Conservation (phyloP, 176 grass and related monocot species). For the Oropetium thomaeum region DNA sequence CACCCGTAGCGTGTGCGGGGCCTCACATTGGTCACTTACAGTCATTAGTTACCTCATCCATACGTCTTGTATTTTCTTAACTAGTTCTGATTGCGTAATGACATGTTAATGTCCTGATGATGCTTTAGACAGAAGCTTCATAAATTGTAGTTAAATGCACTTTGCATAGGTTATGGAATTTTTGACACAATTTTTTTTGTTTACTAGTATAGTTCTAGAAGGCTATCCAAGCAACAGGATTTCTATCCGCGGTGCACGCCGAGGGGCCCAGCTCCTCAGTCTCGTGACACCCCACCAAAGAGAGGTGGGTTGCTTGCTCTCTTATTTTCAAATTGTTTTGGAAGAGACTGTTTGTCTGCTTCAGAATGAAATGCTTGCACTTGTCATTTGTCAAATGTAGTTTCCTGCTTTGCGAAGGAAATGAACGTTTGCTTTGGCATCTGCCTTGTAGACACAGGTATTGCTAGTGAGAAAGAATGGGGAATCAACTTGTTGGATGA, state of each 20-base stretch:
- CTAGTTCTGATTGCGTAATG: constrained; percentile 6
- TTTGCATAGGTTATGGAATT: not conserved
- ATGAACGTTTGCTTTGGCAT: constrained; percentile 57
- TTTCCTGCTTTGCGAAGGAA: constrained; percentile 39
- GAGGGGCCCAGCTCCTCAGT: constrained; percentile 76
- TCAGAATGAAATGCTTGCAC: constrained; percentile 6
- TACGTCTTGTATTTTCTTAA: not conserved
- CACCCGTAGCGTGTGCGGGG: not conserved
- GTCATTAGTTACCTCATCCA: constrained; percentile 1
- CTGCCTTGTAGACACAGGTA: constrained; percentile 93
- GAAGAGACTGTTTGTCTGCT: not conserved
- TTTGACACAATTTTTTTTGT: constrained; percentile 19
- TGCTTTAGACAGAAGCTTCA: constrained; percentile 33
- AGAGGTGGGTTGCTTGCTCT: constrained; percentile 64
- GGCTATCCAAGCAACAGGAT: constrained; percentile 59
- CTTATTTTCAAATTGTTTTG: not conserved
- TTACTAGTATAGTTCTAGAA: constrained; percentile 58
- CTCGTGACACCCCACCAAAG: constrained; percentile 84
- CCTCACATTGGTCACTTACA: constrained; percentile 6
- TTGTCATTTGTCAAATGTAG: constrained; percentile 6
- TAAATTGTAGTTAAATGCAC: constrained; percentile 4
- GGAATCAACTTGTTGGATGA: constrained; percentile 94
- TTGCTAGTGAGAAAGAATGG: constrained; percentile 99
- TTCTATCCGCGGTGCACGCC: constrained; percentile 67
- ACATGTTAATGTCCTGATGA: not conserved